Evolutionary conservation across 331 rosid species (phyloP).

Genomic region (Malus hybrid): DNA sequence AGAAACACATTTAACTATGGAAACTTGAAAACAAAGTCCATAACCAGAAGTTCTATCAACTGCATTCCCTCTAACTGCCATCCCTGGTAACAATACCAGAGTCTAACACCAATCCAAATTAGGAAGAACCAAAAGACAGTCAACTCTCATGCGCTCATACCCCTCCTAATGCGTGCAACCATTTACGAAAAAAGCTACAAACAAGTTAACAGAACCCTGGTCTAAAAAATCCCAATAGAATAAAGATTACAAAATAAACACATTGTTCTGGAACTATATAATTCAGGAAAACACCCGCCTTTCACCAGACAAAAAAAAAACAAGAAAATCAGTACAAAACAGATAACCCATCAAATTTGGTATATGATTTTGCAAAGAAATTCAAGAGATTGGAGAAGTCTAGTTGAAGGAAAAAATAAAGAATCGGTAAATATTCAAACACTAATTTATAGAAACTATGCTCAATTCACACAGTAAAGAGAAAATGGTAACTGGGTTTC

Average conservation of each 20-base stretch:
- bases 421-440: not conserved
- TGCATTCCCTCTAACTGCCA: not conserved
- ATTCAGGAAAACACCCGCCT: not conserved
- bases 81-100: not conserved
- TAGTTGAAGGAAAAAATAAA: not conserved
- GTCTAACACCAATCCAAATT: not conserved
- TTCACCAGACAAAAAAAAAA: not conserved
- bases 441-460: not conserved
- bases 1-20: not conserved
- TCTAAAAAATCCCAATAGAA: not conserved
- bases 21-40: not conserved
- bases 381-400: slow-evolving; percentile 10
- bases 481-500: not conserved
- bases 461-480: not conserved
- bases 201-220: not conserved
- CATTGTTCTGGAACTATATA: not conserved
- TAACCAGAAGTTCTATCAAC: not conserved
- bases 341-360: not conserved
- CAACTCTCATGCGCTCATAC: not conserved
- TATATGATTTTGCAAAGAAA: not conserved
- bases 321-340: not conserved
- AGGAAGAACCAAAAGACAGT: slow-evolving; percentile 1
- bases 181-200: not conserved
- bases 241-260: not conserved
- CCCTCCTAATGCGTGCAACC: not conserved